Percentiles rank a stretch among this genome's conserved stretches.
phyloP scores from a whole-genome alignment of 2,329 filamentous ascomycete genomes.

The Colletotrichum sp. region DNA sequence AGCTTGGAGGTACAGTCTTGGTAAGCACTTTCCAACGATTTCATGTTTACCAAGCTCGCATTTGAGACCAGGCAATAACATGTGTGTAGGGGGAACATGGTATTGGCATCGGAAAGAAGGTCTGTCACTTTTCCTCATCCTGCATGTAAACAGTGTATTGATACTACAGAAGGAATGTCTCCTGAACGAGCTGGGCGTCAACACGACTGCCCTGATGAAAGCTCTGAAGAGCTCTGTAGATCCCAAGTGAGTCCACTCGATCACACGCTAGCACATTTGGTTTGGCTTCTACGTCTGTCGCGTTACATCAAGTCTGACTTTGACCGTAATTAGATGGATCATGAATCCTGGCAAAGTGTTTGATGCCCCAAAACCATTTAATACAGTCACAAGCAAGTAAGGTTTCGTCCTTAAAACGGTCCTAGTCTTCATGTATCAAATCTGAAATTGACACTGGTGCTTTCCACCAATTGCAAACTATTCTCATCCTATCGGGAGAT shows the following conservation, averaged over 20 bases:
- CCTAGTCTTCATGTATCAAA: neutral
- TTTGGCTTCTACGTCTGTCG: neutral
- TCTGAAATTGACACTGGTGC: neutral
- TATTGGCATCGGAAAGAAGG: slow-evolving; percentile 72
- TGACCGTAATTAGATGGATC: neutral
- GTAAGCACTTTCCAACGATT: slow-evolving; percentile 29
- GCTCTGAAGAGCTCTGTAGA: slow-evolving; percentile 68
- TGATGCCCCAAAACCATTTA: neutral
- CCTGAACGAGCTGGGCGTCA: slow-evolving; percentile 65
- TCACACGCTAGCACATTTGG: neutral
- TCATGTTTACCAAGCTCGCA: slow-evolving; percentile 35
- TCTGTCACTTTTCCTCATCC: slow-evolving; percentile 40
- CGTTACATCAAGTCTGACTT: neutral
- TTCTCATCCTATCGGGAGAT: neutral
- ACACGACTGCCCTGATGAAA: slow-evolving; percentile 71
- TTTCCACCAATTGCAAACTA: neutral
- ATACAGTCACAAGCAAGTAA: neutral
- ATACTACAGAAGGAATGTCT: slow-evolving; percentile 45
- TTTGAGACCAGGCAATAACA: neutral
- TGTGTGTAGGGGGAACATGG: slow-evolving; percentile 67
- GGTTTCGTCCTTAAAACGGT: neutral
- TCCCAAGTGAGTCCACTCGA: slow-evolving; percentile 42
- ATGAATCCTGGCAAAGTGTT: neutral
- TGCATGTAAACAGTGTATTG: neutral
- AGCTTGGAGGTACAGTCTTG: slow-evolving; percentile 75